Evolutionary conservation across 1,284 basidiomycete species (phyloP).

Genomic region (Ceratobasidium theobromae): DNA sequence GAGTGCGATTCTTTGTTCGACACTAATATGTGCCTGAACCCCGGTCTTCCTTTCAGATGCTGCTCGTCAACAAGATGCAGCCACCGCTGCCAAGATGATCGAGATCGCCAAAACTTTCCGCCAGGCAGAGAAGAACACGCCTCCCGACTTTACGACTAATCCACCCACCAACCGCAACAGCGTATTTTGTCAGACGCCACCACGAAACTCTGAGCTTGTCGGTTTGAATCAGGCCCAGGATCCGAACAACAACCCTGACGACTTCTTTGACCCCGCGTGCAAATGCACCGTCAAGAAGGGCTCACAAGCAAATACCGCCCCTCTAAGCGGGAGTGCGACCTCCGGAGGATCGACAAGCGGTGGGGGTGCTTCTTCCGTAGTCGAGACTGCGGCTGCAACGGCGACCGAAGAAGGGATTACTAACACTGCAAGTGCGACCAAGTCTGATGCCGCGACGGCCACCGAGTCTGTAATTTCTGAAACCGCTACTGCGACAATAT

Average conservation of each 20-base stretch:
- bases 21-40: background rate
- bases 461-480: too few relatives aligned
- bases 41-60: conserved; percentile 50
- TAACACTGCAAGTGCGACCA: too few relatives aligned
- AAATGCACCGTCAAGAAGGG: conserved; percentile 36
- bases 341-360: background rate
- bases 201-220: conserved; percentile 53
- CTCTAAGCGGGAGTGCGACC: conserved; percentile 44
- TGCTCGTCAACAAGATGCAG: conserved; percentile 40
- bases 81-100: conserved; percentile 40
- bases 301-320: conserved; percentile 47
- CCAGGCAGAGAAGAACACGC: conserved; percentile 63
- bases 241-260: conserved; percentile 33
- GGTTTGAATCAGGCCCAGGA: conserved; percentile 59
- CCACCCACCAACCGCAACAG: conserved; percentile 51
- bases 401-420: background rate
- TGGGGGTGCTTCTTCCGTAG: conserved; percentile 11
- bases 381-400: background rate
- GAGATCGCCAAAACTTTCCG: conserved; percentile 57
- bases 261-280: conserved; percentile 46
- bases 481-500: too few relatives aligned
- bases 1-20: conserved; percentile 36
- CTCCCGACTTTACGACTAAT: conserved; percentile 56
- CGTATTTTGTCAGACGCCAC: conserved; percentile 55
- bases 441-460: too few relatives aligned